Evolutionary conservation across 305 asterid genomes (phyloP).

Genomic region (Coffea humblotiana): DNA sequence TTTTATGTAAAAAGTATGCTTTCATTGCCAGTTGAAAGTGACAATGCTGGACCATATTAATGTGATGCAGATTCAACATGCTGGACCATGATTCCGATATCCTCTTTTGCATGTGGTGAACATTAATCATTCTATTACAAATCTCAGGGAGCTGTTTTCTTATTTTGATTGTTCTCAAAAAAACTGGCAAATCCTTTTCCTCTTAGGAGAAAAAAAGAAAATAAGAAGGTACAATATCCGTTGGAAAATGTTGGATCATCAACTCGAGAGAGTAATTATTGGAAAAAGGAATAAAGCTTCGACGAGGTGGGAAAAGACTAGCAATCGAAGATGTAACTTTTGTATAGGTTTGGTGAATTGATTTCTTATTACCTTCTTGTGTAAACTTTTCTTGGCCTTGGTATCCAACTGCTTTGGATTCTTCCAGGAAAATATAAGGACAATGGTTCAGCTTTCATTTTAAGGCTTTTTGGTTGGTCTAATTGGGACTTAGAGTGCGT

Average conservation of each 20-base stretch:
- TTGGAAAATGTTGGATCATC: no score
- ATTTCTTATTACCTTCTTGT: background rate
- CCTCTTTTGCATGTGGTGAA: background rate
- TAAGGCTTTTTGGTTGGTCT: no score
- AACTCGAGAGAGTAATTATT: background rate
- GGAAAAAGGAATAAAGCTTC: background rate
- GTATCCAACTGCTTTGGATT: background rate
- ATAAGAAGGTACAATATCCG: no score
- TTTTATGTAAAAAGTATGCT: background rate
- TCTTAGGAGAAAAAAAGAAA: no score
- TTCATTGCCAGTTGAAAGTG: background rate
- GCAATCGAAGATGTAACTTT: background rate
- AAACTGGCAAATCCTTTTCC: no score
- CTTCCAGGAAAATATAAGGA: background rate
- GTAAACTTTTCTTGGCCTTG: background rate
- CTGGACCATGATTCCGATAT: background rate
- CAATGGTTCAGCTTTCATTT: background rate
- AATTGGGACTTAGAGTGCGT: no score
- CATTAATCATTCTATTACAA: background rate
- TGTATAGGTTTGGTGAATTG: background rate
- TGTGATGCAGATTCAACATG: background rate
- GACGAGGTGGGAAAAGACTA: background rate
- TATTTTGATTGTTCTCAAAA: no score
- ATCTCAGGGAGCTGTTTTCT: no score
- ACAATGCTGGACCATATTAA: background rate